These are phyloP conservation scores for Komagataella mondaviorum DNA, from an alignment of 805 yeast genomes.

Conservation along the genomic window DNA sequence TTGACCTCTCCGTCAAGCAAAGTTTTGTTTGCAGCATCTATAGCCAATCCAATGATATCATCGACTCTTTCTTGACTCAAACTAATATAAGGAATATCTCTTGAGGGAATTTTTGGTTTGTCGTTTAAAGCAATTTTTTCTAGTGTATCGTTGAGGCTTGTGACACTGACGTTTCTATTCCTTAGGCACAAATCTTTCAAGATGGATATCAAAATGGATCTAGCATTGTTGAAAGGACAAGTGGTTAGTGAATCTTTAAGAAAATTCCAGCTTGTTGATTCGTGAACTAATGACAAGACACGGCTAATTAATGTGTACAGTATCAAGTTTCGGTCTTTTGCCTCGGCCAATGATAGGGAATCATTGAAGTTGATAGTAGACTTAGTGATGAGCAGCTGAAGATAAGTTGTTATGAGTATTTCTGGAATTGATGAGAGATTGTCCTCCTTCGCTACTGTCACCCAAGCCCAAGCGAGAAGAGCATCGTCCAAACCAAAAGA, in stretches of 20 bases:
- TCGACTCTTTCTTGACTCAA: not conserved
- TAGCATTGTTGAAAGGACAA: slow-evolving; percentile 53
- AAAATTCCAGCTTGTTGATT: slow-evolving; percentile 42
- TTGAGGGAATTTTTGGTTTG: not conserved
- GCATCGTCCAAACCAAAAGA: slow-evolving; percentile 14
- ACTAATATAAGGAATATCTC: not conserved
- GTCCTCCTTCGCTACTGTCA: slow-evolving; percentile 10
- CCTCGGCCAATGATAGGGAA: slow-evolving; percentile 22
- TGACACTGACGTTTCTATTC: not conserved
- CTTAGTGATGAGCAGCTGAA: slow-evolving; percentile 26
- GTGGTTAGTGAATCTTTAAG: slow-evolving; percentile 47
- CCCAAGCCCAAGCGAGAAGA: slow-evolving; percentile 23
- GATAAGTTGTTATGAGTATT: slow-evolving; percentile 18
- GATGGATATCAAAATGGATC: slow-evolving; percentile 48
- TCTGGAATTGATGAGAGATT: slow-evolving; percentile 9
- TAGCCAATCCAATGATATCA: not conserved
- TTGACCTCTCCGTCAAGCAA: not conserved
- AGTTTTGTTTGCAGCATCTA: not conserved
- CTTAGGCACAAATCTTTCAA: slow-evolving; percentile 40
- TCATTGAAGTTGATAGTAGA: slow-evolving; percentile 10
- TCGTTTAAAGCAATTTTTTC: not conserved
- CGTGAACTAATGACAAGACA: slow-evolving; percentile 44
- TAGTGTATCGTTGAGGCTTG: not conserved
- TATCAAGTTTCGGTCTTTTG: slow-evolving; percentile 7
- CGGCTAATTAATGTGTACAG: slow-evolving; percentile 52